Evolutionary conservation across 345 rosid genomes (phyloP).

Genomic region (Murraya koenigii): DNA sequence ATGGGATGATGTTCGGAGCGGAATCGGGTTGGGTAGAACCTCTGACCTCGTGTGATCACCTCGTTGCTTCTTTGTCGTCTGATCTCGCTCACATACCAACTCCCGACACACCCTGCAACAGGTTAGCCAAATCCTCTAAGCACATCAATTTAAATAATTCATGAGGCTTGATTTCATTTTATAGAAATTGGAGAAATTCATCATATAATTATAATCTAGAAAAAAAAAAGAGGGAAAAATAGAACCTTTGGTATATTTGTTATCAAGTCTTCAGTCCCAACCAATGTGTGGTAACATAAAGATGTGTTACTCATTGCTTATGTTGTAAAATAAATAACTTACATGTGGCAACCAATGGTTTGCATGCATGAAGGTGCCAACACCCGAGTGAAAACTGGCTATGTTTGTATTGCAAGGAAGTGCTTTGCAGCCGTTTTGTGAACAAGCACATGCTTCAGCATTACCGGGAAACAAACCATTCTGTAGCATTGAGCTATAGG

Average conservation of each 20-base stretch:
- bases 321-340: no score
- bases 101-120: constrained; percentile 68
- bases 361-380: constrained; percentile 52
- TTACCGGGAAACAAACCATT: constrained; percentile 57
- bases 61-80: constrained; percentile 46
- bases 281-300: no score
- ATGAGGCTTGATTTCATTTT: background rate
- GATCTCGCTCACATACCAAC: constrained; percentile 64
- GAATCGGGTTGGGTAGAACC: constrained; percentile 96
- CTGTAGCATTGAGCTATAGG: constrained; percentile 81
- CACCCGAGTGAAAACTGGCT: constrained; percentile 85
- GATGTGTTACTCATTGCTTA: no score
- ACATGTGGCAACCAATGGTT: no score
- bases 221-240: no score
- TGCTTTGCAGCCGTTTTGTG: constrained; percentile 86
- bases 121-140: constrained; percentile 24
- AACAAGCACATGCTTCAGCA: constrained; percentile 88
- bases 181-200: background rate
- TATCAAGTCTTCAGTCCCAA: no score
- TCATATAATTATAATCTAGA: background rate
- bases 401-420: constrained; percentile 80
- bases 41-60: constrained; percentile 71
- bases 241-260: no score
- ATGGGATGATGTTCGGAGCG: constrained; percentile 43
- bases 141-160: background rate